Evolutionary conservation across 257 asterid species (phyloP).

Genomic region (Datura wrightii): DNA sequence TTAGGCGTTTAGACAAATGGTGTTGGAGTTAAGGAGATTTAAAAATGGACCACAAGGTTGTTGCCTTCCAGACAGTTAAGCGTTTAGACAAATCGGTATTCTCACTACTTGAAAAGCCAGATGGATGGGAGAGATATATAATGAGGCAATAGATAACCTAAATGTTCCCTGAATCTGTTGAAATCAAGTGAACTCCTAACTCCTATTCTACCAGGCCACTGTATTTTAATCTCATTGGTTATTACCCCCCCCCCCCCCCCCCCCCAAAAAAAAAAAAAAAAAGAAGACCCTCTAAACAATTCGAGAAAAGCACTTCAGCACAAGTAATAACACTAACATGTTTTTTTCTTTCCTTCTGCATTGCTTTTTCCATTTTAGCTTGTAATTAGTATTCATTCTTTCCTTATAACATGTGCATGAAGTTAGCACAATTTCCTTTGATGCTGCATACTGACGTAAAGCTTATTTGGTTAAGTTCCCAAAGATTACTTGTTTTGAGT

Average conservation of each 20-base stretch:
- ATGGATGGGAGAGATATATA: background rate
- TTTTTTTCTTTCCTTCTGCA: background rate
- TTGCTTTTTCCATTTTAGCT: background rate
- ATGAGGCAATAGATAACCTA: background rate
- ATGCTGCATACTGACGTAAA: background rate
- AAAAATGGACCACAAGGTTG: too few species aligned
- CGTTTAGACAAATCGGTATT: background rate
- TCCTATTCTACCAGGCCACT: background rate
- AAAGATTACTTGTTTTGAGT: background rate
- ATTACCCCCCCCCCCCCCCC: background rate
- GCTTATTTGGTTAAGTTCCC: background rate
- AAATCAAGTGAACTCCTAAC: background rate
- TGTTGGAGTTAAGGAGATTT: background rate
- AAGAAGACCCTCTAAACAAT: too few species aligned
- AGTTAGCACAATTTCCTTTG: slow-evolving; percentile 20
- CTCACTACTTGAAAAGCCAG: background rate
- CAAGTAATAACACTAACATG: background rate
- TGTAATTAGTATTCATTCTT: background rate
- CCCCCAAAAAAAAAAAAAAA: too few species aligned
- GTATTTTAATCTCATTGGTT: background rate
- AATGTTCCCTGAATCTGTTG: background rate
- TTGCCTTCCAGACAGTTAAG: background rate
- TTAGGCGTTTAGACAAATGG: background rate
- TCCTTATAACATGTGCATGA: background rate
- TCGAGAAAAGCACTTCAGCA: background rate